phyloP scores from a whole-genome alignment of 2,329 filamentous ascomycete species.

The Chrysoporthe puriensis region DNA sequence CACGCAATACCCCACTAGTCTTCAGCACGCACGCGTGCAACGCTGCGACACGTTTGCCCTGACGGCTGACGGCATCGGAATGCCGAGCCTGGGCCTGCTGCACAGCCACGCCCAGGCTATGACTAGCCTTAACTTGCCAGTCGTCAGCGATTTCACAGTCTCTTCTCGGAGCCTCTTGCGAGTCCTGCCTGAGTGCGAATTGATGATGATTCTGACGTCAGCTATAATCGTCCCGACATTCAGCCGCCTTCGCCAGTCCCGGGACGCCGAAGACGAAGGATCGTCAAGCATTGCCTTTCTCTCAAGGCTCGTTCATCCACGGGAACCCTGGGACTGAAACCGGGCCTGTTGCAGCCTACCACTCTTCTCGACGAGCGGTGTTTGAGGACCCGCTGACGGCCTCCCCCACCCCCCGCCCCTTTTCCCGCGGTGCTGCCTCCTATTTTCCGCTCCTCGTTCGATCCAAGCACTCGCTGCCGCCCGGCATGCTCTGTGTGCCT shows the following conservation, averaged over 20 bases:
- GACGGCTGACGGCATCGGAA: background rate
- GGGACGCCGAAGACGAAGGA: conserved; percentile 11
- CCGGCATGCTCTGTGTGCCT: background rate
- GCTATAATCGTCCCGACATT: conserved; percentile 9
- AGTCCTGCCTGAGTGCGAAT: background rate
- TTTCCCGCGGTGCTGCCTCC: background rate
- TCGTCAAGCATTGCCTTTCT: conserved; percentile 18
- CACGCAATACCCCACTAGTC: background rate
- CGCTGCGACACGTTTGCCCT: background rate
- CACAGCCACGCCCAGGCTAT: background rate
- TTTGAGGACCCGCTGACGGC: conserved; percentile 25
- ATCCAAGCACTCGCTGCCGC: background rate
- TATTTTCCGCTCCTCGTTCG: background rate
- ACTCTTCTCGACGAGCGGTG: conserved; percentile 20
- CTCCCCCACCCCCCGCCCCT: conserved; percentile 1
- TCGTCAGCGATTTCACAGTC: background rate
- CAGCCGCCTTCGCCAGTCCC: conserved; percentile 13
- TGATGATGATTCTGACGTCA: background rate
- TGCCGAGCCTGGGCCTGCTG: background rate
- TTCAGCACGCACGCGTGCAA: background rate
- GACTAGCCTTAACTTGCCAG: background rate
- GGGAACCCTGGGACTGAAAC: conserved; percentile 25
- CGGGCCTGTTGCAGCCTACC: conserved; percentile 23
- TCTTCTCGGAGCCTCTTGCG: background rate
- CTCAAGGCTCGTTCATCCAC: conserved; percentile 17